These are phyloP conservation scores for Diaporthe sp. DNA, from an alignment of 2,329 filamentous ascomycete species.

Conservation along the genomic window DNA sequence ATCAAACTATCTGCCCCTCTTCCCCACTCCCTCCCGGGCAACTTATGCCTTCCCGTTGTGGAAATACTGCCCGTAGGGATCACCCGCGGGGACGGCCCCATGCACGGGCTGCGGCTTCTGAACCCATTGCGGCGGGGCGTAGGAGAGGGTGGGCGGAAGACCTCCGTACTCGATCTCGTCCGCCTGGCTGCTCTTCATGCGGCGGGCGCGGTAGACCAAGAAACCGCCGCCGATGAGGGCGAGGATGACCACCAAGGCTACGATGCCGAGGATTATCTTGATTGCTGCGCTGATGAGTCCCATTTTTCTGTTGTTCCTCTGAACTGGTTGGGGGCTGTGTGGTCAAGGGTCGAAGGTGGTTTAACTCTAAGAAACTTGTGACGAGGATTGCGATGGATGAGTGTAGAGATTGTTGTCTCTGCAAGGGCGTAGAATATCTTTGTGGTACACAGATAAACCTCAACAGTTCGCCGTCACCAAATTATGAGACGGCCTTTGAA, in stretches of 20 bases:
- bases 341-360: neutral
- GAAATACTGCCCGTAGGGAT: neutral
- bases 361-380: neutral
- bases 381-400: neutral
- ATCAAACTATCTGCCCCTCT: neutral
- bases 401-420: neutral
- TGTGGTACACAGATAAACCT: too few species aligned
- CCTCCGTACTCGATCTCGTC: neutral
- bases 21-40: neutral
- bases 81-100: neutral
- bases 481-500: too few species aligned
- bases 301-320: neutral
- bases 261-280: neutral
- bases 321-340: neutral
- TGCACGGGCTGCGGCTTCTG: neutral
- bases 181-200: neutral
- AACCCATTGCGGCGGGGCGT: neutral
- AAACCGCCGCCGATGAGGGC: neutral
- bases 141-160: neutral
- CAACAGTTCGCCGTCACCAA: too few species aligned
- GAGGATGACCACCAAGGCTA: neutral
- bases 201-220: neutral
- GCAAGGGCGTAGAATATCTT: too few species aligned
- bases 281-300: conserved; percentile 4
- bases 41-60: neutral